These are phyloP conservation scores for Centella asiatica DNA, from an alignment of 129 eudicot genomes.

Conservation along the genomic window DNA sequence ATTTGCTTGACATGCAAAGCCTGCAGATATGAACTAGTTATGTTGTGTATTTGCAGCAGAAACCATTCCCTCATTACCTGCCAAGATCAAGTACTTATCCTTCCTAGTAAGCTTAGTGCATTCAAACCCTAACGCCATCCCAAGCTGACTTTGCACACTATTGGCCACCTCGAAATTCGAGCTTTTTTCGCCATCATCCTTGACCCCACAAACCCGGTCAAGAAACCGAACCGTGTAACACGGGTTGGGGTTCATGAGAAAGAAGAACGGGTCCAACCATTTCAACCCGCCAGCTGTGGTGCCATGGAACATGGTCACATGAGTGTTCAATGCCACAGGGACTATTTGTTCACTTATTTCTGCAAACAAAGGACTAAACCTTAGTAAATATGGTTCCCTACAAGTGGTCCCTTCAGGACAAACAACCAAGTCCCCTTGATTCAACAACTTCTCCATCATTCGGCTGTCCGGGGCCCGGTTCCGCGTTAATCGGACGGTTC, in stretches of 20 bases:
- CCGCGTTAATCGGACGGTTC: conserved; percentile 47
- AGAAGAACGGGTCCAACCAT: conserved; percentile 51
- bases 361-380: conserved; percentile 64
- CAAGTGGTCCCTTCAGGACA: conserved; percentile 96
- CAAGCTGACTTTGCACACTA: conserved; percentile 40
- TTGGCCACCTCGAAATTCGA: conserved; percentile 47
- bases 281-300: conserved; percentile 58
- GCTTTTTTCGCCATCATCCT: conserved; percentile 4
- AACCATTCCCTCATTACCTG: conserved; percentile 47
- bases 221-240: conserved; percentile 33
- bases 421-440: conserved; percentile 49
- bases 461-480: conserved; percentile 38
- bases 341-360: conserved; percentile 42
- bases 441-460: conserved; percentile 44
- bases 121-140: conserved; percentile 36
- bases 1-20: too few relatives aligned
- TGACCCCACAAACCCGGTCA: conserved; percentile 14
- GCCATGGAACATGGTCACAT: conserved; percentile 46
- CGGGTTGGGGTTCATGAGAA: conserved; percentile 46
- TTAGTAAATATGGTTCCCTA: conserved; percentile 63
- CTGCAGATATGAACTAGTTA: too few relatives aligned
- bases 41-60: background rate
- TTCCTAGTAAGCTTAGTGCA: conserved; percentile 58
- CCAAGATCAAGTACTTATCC: conserved; percentile 54
- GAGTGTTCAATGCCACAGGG: conserved; percentile 44